Evolutionary conservation across 73 alveolate genomes (phyloP), one percentile per base, ranked within the genome.

Genomic region (Diophrys appendiculata): DNA sequence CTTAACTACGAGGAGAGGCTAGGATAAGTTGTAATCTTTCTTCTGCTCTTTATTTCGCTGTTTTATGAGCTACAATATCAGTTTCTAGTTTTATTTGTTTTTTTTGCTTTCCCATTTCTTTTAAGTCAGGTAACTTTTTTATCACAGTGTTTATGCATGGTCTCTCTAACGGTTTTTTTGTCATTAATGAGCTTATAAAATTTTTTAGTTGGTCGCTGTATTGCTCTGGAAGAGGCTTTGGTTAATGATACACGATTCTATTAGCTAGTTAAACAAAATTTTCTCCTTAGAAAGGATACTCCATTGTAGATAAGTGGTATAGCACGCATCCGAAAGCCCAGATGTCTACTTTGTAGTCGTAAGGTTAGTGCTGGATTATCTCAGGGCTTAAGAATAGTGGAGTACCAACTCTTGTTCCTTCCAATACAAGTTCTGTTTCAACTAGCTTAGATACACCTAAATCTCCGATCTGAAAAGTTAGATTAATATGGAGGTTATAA

Each of bases 281-380:
- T 70, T 91, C 97, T 23, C 99, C 99, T 65, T 91, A 74, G 82
- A 97, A 97, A 29, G 99, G 99, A 28, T 98, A 98, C 30, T 96
- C 97, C 0, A 96, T 89, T 54, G 91, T 76, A 25, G 98, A 94
- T 75, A 97, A 81, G 76, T 91, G 95, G 86, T 96, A 97, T 33
- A 96, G 65, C 0, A 96, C 97, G 53, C 98, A 94, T 0, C 99
- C 99, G 35, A 97, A 82, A 3, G 99, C 98, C 99, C 99, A 97
- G 23, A 97, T 90, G 82, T 97, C 99, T 28, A 95, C 97, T 52
- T 86, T 86, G 81, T 77, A 95, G 81, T 96, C 99, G 84, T 97
- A 97, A 23, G 99, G 99, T 65, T 93, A 78, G 74, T 95, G 96
- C 78, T 97, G 90, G 0, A 97, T 97, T 34, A 96, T 72, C 84